phyloP scores from a whole-genome alignment of 2,329 filamentous ascomycete species.

The Aureobasidium uvarum region DNA sequence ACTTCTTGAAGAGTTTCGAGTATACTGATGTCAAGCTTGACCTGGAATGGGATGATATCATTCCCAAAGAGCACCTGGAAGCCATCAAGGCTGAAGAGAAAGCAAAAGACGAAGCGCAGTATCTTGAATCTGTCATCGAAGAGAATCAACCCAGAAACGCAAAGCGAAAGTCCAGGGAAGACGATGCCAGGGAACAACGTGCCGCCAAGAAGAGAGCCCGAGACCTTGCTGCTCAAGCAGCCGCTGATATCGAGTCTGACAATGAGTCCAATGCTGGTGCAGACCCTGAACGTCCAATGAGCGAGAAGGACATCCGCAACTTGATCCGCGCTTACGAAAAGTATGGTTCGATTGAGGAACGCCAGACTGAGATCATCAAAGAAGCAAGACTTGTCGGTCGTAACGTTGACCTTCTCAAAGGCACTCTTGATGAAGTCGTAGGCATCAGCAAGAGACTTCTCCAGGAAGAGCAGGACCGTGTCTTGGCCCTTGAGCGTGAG shows the following conservation, averaged over 20 bases:
- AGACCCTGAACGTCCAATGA: conserved; percentile 86
- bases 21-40: conserved; percentile 98
- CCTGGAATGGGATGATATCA: conserved; percentile 97
- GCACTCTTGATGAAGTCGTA: conserved; percentile 73
- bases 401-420: conserved; percentile 74
- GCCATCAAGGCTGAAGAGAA: conserved; percentile 88
- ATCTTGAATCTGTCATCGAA: conserved; percentile 76
- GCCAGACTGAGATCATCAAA: conserved; percentile 78
- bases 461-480: conserved; percentile 66
- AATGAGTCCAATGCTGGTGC: conserved; percentile 53
- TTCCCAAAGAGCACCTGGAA: conserved; percentile 87
- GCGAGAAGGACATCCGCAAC: conserved; percentile 89
- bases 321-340: conserved; percentile 87
- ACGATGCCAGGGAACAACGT: conserved; percentile 64
- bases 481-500: conserved; percentile 64
- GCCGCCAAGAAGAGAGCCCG: conserved; percentile 67
- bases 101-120: conserved; percentile 75
- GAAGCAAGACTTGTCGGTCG: conserved; percentile 82
- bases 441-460: conserved; percentile 68
- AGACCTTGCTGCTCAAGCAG: conserved; percentile 60
- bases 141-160: conserved; percentile 70
- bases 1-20: conserved; percentile 85
- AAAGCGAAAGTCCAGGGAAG: conserved; percentile 62
- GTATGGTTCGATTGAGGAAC: conserved; percentile 86
- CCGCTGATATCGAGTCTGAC: conserved; percentile 59